Conservation (phyloP, 495 filamentous ascomycete species). For the Polyplosphaeria fusca region DNA sequence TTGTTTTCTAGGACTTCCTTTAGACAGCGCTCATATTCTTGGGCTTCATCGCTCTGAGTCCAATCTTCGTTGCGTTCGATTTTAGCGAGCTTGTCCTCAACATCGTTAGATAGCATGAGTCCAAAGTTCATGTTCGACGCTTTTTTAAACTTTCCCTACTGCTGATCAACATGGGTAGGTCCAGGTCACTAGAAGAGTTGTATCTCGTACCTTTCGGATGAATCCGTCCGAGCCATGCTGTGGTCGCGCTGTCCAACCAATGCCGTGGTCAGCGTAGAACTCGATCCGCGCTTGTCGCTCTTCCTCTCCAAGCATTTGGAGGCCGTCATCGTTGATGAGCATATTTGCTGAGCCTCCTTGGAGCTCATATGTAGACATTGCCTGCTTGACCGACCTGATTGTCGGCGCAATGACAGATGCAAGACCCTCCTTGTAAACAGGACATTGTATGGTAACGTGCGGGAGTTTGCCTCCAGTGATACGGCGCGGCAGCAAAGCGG, state of each 20-base stretch:
- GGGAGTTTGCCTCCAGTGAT: slow-evolving; percentile 46
- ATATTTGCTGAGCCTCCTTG: slow-evolving; percentile 51
- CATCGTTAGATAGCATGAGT: slow-evolving; percentile 55
- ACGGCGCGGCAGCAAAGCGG: slow-evolving; percentile 51
- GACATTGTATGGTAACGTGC: slow-evolving; percentile 72
- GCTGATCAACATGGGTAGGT: too few species aligned
- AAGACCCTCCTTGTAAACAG: slow-evolving; percentile 72
- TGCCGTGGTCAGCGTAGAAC: slow-evolving; percentile 49
- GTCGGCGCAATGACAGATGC: slow-evolving; percentile 60
- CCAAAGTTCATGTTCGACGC: slow-evolving; percentile 72
- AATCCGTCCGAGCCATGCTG: slow-evolving; percentile 58
- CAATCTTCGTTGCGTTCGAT: slow-evolving; percentile 34
- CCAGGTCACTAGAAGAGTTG: too few species aligned
- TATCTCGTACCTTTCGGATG: slow-evolving; percentile 52
- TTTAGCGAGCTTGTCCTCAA: slow-evolving; percentile 55
- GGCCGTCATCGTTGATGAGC: slow-evolving; percentile 50
- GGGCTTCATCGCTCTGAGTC: slow-evolving; percentile 36
- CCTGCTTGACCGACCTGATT: slow-evolving; percentile 57
- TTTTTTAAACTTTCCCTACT: slow-evolving; percentile 74
- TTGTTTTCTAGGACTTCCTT: slow-evolving; percentile 35
- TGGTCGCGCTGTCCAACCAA: slow-evolving; percentile 44
- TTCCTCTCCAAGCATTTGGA: slow-evolving; percentile 48
- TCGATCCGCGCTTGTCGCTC: slow-evolving; percentile 57
- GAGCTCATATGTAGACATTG: slow-evolving; percentile 65
- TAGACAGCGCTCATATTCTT: slow-evolving; percentile 34